Conservation (phyloP, 169 alveolate genomes). For the Cystoisospora suis region DNA sequence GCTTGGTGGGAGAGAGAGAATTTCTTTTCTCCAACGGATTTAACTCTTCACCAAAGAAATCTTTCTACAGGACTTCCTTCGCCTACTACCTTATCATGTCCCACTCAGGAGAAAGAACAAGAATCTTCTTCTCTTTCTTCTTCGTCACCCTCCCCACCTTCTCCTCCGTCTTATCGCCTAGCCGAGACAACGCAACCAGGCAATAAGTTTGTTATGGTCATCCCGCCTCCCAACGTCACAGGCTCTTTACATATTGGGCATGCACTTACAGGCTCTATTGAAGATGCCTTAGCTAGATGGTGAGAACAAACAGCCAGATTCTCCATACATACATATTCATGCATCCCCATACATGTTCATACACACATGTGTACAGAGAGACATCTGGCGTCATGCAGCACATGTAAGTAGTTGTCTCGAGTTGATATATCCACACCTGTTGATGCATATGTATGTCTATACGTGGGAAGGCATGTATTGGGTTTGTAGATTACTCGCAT, state of each 20-base stretch:
- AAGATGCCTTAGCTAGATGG: conserved; percentile 97
- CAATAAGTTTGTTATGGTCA: conserved; percentile 91
- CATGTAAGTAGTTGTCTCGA: too few relatives aligned
- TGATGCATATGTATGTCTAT: too few relatives aligned
- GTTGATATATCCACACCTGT: too few relatives aligned
- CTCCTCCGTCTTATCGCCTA: conserved; percentile 53
- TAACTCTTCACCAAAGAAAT: background rate
- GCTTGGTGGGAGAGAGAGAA: conserved; percentile 93
- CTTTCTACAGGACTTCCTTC: background rate
- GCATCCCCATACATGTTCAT: background rate
- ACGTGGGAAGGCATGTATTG: too few relatives aligned
- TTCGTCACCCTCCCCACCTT: background rate
- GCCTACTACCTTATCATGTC: background rate
- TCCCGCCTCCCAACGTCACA: conserved; percentile 99
- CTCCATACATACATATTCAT: background rate
- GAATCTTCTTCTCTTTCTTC: background rate
- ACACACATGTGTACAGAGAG: background rate
- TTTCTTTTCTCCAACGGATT: conserved; percentile 83
- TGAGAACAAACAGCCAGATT: background rate
- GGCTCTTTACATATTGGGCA: conserved; percentile 99
- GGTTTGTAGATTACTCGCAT: too few relatives aligned
- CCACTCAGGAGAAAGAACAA: background rate
- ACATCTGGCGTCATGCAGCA: background rate
- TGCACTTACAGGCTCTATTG: conserved; percentile 97
- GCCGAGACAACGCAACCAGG: conserved; percentile 77